Base-by-base conservation (phyloP, 2,329 filamentous ascomycete species). In the Parasarocladium wereldwijsianum region DNA sequence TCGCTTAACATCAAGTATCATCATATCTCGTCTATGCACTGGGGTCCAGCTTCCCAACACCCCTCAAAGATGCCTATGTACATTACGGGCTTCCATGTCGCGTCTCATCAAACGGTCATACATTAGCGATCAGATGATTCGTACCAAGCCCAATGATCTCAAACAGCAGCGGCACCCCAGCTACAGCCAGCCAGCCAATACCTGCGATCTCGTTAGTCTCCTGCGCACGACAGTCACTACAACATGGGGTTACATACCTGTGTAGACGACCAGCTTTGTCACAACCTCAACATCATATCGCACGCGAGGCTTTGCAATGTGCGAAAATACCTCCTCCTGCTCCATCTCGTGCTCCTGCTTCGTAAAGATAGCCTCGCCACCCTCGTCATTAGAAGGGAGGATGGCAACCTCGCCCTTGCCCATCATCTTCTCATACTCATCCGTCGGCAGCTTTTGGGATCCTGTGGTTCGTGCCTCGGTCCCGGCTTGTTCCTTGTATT, bases 211-310 rank as follows among this genome's bases (percentile, higher is more conserved):
- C 13, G 19, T 40, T 36, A 42, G 37, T 29, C 27, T 32, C 23
- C 33, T 26, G 31, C 34, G 24, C 29, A 29, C 28, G 32, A 36
- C 24, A 44, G 27, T 19, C 14, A 14, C 13, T 6, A 7, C 4
- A 24, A 19, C 15, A 10, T 23, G 20, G 16, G 28, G 34, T 14
- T 34, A 44, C 74, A 53, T 58, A 84, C 87, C 90, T 35, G 79
- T 70, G 58, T 98, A 98, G 15, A 98, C 84, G 43, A 98, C 80
- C 36, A 98, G 55, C 57, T 94, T 96, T 5, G 90, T 96, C 21
- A 98, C 80, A 22, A 98, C 87, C 54, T 98, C 90, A n/a, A 96
- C 87, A 54, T 98, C 90, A 47, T 96, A 98, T 42, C 86, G 67
- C 35, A 94, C 86, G 40, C 90, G 73, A 28, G 90, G 85, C 55